Base-by-base conservation (phyloP, 2,329 filamentous ascomycete genomes). In the Fusarium sp. region DNA sequence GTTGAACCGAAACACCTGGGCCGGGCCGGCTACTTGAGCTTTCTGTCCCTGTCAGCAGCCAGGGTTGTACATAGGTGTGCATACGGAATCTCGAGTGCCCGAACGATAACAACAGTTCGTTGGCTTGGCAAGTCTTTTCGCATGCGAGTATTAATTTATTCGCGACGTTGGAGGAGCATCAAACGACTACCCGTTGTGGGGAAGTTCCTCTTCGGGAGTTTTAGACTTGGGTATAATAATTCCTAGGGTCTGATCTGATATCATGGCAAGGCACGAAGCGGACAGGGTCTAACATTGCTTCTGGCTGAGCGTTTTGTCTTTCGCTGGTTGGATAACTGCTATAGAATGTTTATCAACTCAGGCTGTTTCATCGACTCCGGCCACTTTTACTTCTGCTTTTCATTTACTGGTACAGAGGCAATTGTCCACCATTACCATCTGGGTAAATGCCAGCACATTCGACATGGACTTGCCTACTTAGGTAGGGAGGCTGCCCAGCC, bases 1-100 rank as follows among this genome's bases (percentile, higher is more conserved):
- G 25, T 30, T 55, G 55, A 62, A 53, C 55, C 48, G 51, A 65
- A 53, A 57, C 58, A 58, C 40, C 34, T 62, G 41, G 30, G 29
- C 62, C 48, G 40, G 57, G 11, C 56, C 66, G 44, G 56, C 24
- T 43, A 46, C 27, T 40, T 64, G 44, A 25, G 30, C 13, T 61
- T 24, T 44, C 48, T 46, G 44, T 59, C 49, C 49, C 24, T 41
- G 44, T 38, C 30, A 62, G 58, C 46, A 60, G 24, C 46, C 48
- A 22, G 49, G 54, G 29, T 66, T 53, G 46, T 12, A 48, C 27
- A 53, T 22, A 43, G 34, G 29, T 53, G 46, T 15, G 44, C 32
- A 53, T 43, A 53, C 49, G 40, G 48, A 64, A 57, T 44, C 52
- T 56, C 38, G 22, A 30, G 34, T 32, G 41, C 24, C 52, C 30